phyloP scores from a whole-genome alignment of 352 stramenopile species.

The Globisporangium paddicum region DNA sequence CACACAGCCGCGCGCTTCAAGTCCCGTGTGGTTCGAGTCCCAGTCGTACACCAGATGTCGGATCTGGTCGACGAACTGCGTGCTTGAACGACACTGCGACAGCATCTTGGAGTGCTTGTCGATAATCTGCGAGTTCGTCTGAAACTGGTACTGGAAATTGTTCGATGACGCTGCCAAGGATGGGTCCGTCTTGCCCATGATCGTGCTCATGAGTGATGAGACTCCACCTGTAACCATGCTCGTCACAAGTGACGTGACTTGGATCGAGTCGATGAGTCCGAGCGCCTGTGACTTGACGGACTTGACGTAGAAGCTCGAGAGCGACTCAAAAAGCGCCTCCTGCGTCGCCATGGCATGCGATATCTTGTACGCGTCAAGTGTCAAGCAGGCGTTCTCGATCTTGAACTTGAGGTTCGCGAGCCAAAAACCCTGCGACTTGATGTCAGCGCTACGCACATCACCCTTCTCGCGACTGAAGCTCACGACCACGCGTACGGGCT shows the following conservation, averaged over 20 bases:
- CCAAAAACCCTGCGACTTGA: slow-evolving; percentile 53
- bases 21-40: slow-evolving; percentile 80
- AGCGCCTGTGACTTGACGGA: slow-evolving; percentile 81
- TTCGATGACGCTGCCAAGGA: slow-evolving; percentile 30
- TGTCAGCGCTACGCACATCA: slow-evolving; percentile 24
- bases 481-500: slow-evolving; percentile 64
- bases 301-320: slow-evolving; percentile 72
- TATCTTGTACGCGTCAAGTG: slow-evolving; percentile 59
- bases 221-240: slow-evolving; percentile 76
- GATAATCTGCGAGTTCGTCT: slow-evolving; percentile 72
- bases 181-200: slow-evolving; percentile 77
- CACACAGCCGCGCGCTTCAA: slow-evolving; percentile 74
- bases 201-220: slow-evolving; percentile 68
- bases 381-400: slow-evolving; percentile 84
- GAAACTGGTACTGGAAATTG: slow-evolving; percentile 63
- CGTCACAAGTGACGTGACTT: slow-evolving; percentile 82
- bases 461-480: slow-evolving; percentile 75
- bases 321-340: slow-evolving; percentile 58
- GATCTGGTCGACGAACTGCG: slow-evolving; percentile 57
- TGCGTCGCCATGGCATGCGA: slow-evolving; percentile 69
- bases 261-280: slow-evolving; percentile 77
- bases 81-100: slow-evolving; percentile 33
- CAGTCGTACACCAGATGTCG: slow-evolving; percentile 81
- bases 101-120: slow-evolving; percentile 63
- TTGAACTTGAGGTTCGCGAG: slow-evolving; percentile 80